Base-by-base conservation (phyloP, 345 rosid species). In the Sisymbrium altissimum region DNA sequence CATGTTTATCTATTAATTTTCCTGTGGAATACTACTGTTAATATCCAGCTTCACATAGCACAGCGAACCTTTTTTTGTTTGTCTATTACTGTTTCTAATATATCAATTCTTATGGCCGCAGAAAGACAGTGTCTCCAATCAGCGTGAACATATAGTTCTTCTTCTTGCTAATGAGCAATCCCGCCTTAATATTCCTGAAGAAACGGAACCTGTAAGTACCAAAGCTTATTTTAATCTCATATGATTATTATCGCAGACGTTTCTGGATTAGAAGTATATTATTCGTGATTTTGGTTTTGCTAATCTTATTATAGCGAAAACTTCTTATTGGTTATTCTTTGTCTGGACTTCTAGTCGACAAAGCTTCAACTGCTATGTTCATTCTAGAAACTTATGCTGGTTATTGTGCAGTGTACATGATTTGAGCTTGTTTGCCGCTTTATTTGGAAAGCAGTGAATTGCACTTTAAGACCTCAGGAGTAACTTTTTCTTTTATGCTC, bases 91-190 rank as follows among this genome's bases (percentile, higher is more conserved):
- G 12, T 55, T 63, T 70, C 17, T 77, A 56, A 77, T 32, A 71
- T 56, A 40, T 58, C 19, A 18, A 52, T 54, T 66, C 38, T 74
- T 13, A 64, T 79, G 75, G 46, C 58, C 53, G 36, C 90, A 92
- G 98, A 94, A 85, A 83, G 98, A 89, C 86, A 91, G 87, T 72
- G 96, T 91, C 63, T 87, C 97, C 27, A 91, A 94, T 68, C 98
- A 94, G 83, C 96, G 97, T 48, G 98, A 94, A 71, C 97, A 94
- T 72, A 70, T 94, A 53, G 93, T 87, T 83, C 98, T 87, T 77
- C 93, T 94, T 52, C 97, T 94, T 18, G 84, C 93, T 5, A 94
- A 94, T 81, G 96, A 91, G 83, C 98, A 91, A 80, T 89, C 97
- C 72, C 87, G 89, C 53, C 90, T 89, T 82, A 74, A 81, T 53